phyloP scores from a whole-genome alignment of 1,139 yeast species.

The Scheffersomyces parashehatae region DNA sequence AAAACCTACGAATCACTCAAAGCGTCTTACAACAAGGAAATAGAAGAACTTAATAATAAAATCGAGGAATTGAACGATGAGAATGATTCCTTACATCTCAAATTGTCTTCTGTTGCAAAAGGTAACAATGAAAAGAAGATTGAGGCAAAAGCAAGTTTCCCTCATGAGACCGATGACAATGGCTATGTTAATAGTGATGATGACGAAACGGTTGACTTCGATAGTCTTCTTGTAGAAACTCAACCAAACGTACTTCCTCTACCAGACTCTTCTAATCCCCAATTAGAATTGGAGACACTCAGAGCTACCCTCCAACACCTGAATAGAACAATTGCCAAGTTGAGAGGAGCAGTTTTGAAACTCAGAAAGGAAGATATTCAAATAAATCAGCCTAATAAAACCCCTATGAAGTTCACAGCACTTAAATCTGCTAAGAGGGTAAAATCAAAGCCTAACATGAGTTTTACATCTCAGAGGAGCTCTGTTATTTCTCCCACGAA shows the following conservation, averaged over 20 bases:
- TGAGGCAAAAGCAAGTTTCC: constrained; percentile 5
- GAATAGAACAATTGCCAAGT: constrained; percentile 56
- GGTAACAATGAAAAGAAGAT: constrained; percentile 22
- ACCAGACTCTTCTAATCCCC: constrained; percentile 50
- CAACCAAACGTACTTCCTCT: constrained; percentile 27
- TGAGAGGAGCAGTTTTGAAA: constrained; percentile 52
- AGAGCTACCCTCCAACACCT: constrained; percentile 68
- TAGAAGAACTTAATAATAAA: constrained; percentile 47
- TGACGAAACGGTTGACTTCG: constrained; percentile 34
- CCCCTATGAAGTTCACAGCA: constrained; percentile 13
- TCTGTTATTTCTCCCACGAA: constrained; percentile 36
- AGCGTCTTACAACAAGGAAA: constrained; percentile 35
- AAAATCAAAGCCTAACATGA: constrained; percentile 15
- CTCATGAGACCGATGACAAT: background rate
- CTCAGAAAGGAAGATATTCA: constrained; percentile 28
- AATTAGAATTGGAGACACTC: constrained; percentile 67
- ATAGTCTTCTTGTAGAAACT: constrained; percentile 34
- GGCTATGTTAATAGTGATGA: constrained; percentile 15
- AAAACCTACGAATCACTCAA: constrained; percentile 38
- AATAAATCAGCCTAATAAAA: constrained; percentile 13
- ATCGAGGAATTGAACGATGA: constrained; percentile 64
- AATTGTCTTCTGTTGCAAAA: constrained; percentile 29
- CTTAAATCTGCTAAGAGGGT: constrained; percentile 20
- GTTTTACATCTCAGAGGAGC: constrained; percentile 21
- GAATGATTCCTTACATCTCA: constrained; percentile 54